A percentile compares a stretch with the other conserved stretches of the same genome.
phyloP scores from a whole-genome alignment of 306 rosid genomes.

The Hippophae gyantsensis region DNA sequence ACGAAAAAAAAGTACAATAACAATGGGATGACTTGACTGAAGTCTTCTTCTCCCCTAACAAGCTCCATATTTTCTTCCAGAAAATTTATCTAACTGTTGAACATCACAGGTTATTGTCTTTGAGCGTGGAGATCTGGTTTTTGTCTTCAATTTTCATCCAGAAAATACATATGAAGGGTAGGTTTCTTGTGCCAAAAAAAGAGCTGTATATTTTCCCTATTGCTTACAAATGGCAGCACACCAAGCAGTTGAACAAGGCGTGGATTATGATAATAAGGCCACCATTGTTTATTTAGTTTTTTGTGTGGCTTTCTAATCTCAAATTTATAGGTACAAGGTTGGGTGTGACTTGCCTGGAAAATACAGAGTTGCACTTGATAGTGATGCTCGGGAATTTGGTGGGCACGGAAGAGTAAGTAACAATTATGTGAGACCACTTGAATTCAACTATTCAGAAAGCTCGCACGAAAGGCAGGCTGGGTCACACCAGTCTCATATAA shows the following conservation, averaged over 20 bases:
- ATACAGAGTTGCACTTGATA: conserved; percentile 88
- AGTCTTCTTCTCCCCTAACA: neutral
- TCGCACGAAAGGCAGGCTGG: too few relatives aligned
- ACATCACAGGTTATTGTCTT: conserved; percentile 68
- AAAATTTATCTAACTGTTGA: conserved; percentile 1
- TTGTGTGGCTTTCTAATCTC: conserved; percentile 4
- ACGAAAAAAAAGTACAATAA: neutral
- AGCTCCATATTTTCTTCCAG: neutral
- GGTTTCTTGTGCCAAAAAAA: conserved; percentile 2
- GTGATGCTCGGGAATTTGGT: conserved; percentile 76
- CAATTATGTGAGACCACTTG: conserved; percentile 2
- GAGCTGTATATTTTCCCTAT: too few relatives aligned
- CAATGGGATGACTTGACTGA: neutral
- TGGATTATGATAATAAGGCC: neutral
- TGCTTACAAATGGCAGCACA: neutral
- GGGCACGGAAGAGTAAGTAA: conserved; percentile 90
- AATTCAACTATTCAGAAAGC: too few relatives aligned
- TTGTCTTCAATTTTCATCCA: conserved; percentile 92
- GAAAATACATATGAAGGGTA: conserved; percentile 76
- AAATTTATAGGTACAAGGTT: conserved; percentile 67
- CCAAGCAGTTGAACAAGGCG: neutral
- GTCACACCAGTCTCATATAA: too few relatives aligned
- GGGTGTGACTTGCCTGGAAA: conserved; percentile 98
- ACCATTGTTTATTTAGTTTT: conserved; percentile 4
- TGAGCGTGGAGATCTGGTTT: conserved; percentile 87